Base-by-base conservation (phyloP, 352 stramenopile species). In the Phytophthora sp. region DNA sequence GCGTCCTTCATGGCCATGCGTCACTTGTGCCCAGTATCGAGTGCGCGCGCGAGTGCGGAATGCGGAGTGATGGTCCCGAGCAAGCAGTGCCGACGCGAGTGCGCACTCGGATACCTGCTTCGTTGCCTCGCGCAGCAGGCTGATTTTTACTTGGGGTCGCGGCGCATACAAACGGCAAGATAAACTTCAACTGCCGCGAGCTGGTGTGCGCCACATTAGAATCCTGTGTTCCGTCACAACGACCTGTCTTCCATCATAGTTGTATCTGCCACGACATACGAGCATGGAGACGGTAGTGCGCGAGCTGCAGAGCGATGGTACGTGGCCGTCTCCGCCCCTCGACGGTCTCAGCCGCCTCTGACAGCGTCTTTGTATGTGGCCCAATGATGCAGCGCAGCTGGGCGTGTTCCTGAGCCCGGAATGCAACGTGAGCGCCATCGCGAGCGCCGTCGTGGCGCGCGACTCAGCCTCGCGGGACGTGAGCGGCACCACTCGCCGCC, bases 391-490 rank as follows among this genome's bases (percentile, higher is more conserved):
- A 95, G 87, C 80, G 11, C 74, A 94, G 48, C 54, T 96, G 35
- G 70, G 80, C 26, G 79, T 92, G 24, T 96, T 96, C 55, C 65
- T 95, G 31, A 66, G 61, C 41, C 43, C 82, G 9, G 84, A 92
- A 15, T 92, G 86, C 71, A 85, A 88, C 66, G 79, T 90, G 27
- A 92, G 76, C 39, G 76, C 77, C 37, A 90, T 95, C 72, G 87
- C 84, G 34, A 95, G 87, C 56, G 76, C 75, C 24, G 73, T 95
- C 31, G 82, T 95, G 26, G 82, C 79, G 20, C 77, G 78, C 32
- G 87, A 94, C 48, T 85, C 84, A 11, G 67, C 76, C 2, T 74
- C 67, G 4, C 54, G 53, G 9, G 64, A 76, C 27, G 49, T 69
- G 17, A 77, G 45, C 15, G 63, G 52, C 13, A 10, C 39, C 6